Evolutionary conservation across 2,329 filamentous ascomycete genomes (phyloP), one percentile per base, ranked within the genome.

Genomic region (Pseudogymnoascus sp.): DNA sequence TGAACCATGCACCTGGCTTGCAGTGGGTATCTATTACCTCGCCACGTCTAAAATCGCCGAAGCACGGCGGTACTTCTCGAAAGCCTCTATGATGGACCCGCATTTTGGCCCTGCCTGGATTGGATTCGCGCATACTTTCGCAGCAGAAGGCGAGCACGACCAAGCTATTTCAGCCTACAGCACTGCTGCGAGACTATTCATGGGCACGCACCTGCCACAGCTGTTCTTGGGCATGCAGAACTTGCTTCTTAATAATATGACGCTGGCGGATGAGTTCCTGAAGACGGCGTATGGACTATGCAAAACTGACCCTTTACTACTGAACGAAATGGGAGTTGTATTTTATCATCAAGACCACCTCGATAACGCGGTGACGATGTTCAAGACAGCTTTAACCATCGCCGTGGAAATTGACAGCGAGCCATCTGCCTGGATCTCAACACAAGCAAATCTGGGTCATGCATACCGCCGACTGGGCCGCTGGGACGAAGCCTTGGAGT

Each of bases 41-140:
- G 82, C 88, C 14, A 96, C 92, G 61, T 85, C 86, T 68, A 92
- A 92, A 70, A 91, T 99, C 63, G 89, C 94, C 3, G 94, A 99
- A 76, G 92, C 95, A 8, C 86, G 94, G 10, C 86, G 93, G 39
- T 99, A 94, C 78, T 99, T 99, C 75, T 96, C 91, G 71, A 99
- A 99, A 76, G 90, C 95, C 4, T 96, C 91, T 67, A 89, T 97
- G 80, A 93, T 99, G 87, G 92, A 99, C 72, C 90, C 93, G 6
- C 93, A 97, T 76, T 99, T 96, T 70, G 93, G 93, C 0, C 91
- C 94, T 1, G 94, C 94, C 2, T 99, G 94, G 94, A 97, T 99
- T 67, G 94, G 95, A 1, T 99, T 99, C 72, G 94, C 94, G 1
- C 95, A 99, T 74, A 99, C 94, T 0, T 99, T 99, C 73, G 94